Percentiles rank a stretch among this genome's conserved stretches.
Evolutionary conservation across 2,329 filamentous ascomycete species (phyloP).

Genomic region (Hymenoscyphus scutula): DNA sequence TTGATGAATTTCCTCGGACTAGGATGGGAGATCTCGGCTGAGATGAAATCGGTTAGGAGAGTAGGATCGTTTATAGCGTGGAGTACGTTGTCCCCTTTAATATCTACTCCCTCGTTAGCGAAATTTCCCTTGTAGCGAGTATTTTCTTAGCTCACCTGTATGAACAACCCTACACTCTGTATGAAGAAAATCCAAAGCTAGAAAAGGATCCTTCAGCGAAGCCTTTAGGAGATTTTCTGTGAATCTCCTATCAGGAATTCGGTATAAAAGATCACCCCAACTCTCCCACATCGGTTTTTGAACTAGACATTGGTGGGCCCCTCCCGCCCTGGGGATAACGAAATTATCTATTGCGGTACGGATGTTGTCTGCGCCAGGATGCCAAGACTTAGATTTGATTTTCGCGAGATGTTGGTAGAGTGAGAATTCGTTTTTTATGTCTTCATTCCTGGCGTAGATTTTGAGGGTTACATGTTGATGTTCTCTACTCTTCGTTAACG

Average conservation of each 20-base stretch:
- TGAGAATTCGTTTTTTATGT: slow-evolving; percentile 36
- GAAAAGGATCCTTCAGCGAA: slow-evolving; percentile 37
- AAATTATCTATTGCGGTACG: slow-evolving; percentile 40
- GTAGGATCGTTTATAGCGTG: slow-evolving; percentile 33
- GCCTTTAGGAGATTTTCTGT: slow-evolving; percentile 34
- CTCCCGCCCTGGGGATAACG: slow-evolving; percentile 37
- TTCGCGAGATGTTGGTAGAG: slow-evolving; percentile 42
- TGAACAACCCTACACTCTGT: slow-evolving; percentile 45
- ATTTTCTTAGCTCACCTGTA: slow-evolving; percentile 38
- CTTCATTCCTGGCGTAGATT: slow-evolving; percentile 14
- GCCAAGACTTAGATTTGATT: slow-evolving; percentile 18
- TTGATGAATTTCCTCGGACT: slow-evolving; percentile 43
- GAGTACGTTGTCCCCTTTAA: slow-evolving; percentile 37
- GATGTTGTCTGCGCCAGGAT: slow-evolving; percentile 37
- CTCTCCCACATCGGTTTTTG: slow-evolving; percentile 46
- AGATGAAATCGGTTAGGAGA: slow-evolving; percentile 33
- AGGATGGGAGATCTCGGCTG: slow-evolving; percentile 22
- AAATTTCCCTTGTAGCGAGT: neutral
- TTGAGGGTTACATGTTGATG: slow-evolving; percentile 16
- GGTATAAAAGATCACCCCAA: slow-evolving; percentile 31
- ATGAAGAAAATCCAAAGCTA: slow-evolving; percentile 48
- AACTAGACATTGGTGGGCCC: slow-evolving; percentile 39
- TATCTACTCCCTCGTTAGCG: slow-evolving; percentile 20
- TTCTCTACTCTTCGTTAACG: slow-evolving; percentile 24
- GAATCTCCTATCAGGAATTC: neutral